These are phyloP conservation scores for Lepidium africanum DNA, from an alignment of 345 rosid genomes.

Conservation along the genomic window DNA sequence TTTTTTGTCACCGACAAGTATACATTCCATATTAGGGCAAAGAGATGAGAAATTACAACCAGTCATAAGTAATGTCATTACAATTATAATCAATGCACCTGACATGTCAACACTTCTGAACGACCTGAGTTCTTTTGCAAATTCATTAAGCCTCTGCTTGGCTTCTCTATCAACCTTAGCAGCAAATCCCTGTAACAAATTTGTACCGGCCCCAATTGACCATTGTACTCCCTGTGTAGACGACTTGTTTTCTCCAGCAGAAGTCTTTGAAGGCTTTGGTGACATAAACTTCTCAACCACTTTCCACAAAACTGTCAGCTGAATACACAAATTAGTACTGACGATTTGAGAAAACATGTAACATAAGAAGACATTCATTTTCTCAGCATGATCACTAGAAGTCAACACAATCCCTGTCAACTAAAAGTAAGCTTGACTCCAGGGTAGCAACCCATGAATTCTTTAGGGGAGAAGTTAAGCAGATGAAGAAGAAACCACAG, in stretches of 20 bases:
- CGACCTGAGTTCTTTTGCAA: slow-evolving; percentile 68
- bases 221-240: slow-evolving; percentile 56
- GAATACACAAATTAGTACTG: slow-evolving; percentile 58
- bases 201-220: slow-evolving; percentile 71
- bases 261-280: slow-evolving; percentile 41
- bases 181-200: slow-evolving; percentile 55
- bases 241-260: slow-evolving; percentile 38
- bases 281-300: slow-evolving; percentile 60
- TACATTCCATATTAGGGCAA: background rate
- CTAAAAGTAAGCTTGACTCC: no score
- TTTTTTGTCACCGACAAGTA: background rate
- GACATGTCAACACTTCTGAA: slow-evolving; percentile 88
- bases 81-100: slow-evolving; percentile 39
- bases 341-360: slow-evolving; percentile 6
- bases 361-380: background rate
- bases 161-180: slow-evolving; percentile 65
- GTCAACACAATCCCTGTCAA: no score
- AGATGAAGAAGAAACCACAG: no score
- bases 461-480: no score
- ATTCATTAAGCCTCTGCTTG: slow-evolving; percentile 77
- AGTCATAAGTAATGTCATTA: background rate
- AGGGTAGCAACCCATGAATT: no score
- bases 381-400: background rate
- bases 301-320: slow-evolving; percentile 96
- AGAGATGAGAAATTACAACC: no score